A percentile compares a stretch with the other conserved stretches of the same genome.
Evolutionary conservation across 2,329 filamentous ascomycete genomes (phyloP).

Genomic region (Alternaria viburni): DNA sequence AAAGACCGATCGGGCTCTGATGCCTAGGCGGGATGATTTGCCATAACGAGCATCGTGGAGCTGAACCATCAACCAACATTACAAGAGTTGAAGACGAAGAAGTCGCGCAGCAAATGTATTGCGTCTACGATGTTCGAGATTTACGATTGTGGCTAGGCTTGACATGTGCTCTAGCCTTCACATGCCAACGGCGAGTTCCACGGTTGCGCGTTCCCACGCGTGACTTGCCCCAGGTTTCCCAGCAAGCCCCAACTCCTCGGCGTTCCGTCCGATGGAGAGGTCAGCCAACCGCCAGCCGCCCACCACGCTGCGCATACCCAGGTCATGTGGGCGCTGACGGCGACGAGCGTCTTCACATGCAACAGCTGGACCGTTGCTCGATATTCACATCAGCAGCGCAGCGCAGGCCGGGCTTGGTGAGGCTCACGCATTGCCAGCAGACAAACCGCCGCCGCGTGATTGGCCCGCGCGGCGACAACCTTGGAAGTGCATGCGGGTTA

Average conservation of each 20-base stretch:
- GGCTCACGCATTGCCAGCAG: conserved; percentile 16
- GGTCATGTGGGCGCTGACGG: conserved; percentile 20
- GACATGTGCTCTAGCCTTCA: conserved; percentile 24
- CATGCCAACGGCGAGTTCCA: conserved; percentile 22
- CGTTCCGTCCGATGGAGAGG: conserved; percentile 11
- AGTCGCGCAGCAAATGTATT: neutral
- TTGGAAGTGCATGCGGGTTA: conserved; percentile 25
- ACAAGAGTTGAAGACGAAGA: neutral
- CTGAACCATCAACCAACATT: neutral
- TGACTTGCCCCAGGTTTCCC: conserved; percentile 29
- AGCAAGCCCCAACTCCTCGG: conserved; percentile 12
- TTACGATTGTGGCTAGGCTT: neutral
- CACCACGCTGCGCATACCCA: conserved; percentile 6
- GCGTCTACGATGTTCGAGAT: neutral
- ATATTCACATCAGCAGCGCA: neutral
- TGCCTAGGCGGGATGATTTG: conserved; percentile 23
- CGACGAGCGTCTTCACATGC: conserved; percentile 32
- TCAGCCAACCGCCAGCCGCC: conserved; percentile 15
- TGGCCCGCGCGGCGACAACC: conserved; percentile 11
- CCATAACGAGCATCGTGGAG: conserved; percentile 19
- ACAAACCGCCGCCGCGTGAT: conserved; percentile 36
- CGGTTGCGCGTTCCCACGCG: conserved; percentile 11
- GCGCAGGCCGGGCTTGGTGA: conserved; percentile 15
- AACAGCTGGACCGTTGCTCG: neutral
- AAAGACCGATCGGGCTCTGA: conserved; percentile 37